Percentiles rank a stretch among this genome's conserved stretches.
Conservation (phyloP, 495 filamentous ascomycete species). For the Xylona heveae region DNA sequence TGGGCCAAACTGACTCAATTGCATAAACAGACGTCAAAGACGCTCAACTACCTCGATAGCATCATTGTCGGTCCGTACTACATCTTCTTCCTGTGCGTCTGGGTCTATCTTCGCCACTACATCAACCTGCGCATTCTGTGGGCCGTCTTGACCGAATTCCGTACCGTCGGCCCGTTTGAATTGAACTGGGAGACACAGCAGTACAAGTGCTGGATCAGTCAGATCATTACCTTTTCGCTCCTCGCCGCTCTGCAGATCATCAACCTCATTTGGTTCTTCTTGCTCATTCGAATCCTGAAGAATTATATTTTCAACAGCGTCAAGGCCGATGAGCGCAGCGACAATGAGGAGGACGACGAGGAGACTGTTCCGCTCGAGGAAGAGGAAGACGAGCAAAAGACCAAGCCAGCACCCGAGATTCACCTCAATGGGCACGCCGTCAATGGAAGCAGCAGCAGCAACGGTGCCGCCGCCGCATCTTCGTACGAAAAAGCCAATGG, state of each 20-base stretch:
- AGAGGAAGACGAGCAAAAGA: background rate
- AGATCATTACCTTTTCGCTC: constrained; percentile 47
- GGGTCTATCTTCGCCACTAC: constrained; percentile 86
- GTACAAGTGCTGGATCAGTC: constrained; percentile 64
- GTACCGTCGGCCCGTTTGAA: constrained; percentile 70
- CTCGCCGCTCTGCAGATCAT: constrained; percentile 57
- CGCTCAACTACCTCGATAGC: constrained; percentile 78
- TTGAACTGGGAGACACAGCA: constrained; percentile 68
- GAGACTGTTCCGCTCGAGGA: constrained; percentile 8
- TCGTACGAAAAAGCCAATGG: too few relatives aligned
- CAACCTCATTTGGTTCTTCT: constrained; percentile 75
- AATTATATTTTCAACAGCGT: constrained; percentile 30
- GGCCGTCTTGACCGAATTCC: constrained; percentile 71
- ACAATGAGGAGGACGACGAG: constrained; percentile 35
- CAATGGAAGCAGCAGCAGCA: too few relatives aligned
- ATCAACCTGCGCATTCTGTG: constrained; percentile 76
- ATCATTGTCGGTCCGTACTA: constrained; percentile 64
- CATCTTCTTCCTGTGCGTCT: constrained; percentile 57
- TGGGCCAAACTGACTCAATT: background rate
- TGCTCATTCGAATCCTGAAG: constrained; percentile 53
- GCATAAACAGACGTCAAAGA: constrained; percentile 65
- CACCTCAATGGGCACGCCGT: background rate
- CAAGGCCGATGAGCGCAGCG: constrained; percentile 33
- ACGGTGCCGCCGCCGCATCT: too few relatives aligned
- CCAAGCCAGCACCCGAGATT: background rate